Evolutionary conservation across 345 rosid species (phyloP), one percentile per base, ranked within the genome.

Genomic region (Citrus cavaleriei): DNA sequence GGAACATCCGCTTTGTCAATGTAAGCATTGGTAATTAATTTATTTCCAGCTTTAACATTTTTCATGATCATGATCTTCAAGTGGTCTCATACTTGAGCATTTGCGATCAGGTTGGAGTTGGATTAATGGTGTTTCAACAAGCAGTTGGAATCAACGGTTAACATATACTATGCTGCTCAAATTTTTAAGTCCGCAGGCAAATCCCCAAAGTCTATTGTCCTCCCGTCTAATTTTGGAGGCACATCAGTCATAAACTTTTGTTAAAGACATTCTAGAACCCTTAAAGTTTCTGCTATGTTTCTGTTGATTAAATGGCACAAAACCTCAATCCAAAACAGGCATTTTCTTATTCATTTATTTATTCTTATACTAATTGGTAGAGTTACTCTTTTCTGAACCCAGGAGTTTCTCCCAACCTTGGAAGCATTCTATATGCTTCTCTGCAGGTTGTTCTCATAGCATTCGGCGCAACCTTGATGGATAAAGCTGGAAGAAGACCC

Each of bases 161-260:
- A 85, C 61, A 77, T 82, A 66, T 89, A 82, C 77, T 89, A 89
- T 49, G 87, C 87, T 34, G 79, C 80, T 32, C 82, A 85, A 68
- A 86, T 89, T n/a, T 89, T 89, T 49, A 83, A 51, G 32, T 73
- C 88, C 19, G 89, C 92, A 74, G 88, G 93, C 86, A 62, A 70
- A 46, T 5, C n/a, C 38, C 46, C 35, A 18, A 46, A 46, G 51
- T 46, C 14, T 13, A 16, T 13, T 13, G 51, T 4, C 51, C 18
- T 46, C 18, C 5, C 51, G 5, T 12, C 51, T 46, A 46, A 46
- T 46, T 13, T 42, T 42, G 51, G 13, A 42, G 13, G 46, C 46
- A 12, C 5, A 46, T 3, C 16, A 46, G 51, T 46, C 4, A 13
- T 46, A 3, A 46, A 46, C 51, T 46, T 46, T 46, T 4, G 18